phyloP scores from a whole-genome alignment of 306 rosid species.

The Mucuna pruriens region DNA sequence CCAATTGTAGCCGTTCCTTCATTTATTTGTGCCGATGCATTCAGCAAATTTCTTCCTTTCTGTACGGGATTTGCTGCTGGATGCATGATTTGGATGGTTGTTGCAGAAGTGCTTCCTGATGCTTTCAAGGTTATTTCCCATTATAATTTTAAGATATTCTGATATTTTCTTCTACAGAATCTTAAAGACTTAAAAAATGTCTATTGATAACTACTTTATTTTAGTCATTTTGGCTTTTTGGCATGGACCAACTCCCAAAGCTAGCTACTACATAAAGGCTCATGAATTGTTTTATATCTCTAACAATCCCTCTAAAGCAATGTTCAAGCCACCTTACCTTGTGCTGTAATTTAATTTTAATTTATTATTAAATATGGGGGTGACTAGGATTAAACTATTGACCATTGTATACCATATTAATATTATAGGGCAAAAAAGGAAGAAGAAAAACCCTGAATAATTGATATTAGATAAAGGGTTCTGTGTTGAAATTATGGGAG shows the following conservation, averaged over 20 bases:
- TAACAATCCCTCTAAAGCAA: not conserved
- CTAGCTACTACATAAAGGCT: slow-evolving; percentile 9
- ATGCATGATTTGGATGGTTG: slow-evolving; percentile 99
- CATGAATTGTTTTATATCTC: not conserved
- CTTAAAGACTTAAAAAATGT: not conserved
- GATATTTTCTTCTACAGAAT: not conserved
- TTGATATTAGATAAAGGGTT: not conserved
- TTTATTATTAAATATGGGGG: not conserved
- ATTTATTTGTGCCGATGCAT: slow-evolving; percentile 96
- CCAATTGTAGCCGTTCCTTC: slow-evolving; percentile 99
- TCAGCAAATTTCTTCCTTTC: slow-evolving; percentile 93
- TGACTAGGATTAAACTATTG: not conserved
- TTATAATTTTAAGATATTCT: slow-evolving; percentile 11
- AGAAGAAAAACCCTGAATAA: slow-evolving; percentile 7
- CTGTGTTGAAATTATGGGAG: not conserved
- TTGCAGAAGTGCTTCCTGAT: slow-evolving; percentile 99
- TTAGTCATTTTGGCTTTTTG: not conserved
- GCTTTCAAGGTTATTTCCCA: slow-evolving; percentile 83
- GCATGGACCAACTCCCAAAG: not conserved
- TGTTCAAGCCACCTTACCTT: slow-evolving; percentile 3
- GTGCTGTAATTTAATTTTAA: slow-evolving; percentile 3
- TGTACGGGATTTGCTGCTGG: slow-evolving; percentile 99
- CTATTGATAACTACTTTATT: slow-evolving; percentile 19
- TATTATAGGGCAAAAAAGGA: not conserved
- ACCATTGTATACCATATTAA: slow-evolving; percentile 2